These are phyloP conservation scores for Pharus latifolius DNA, from an alignment of 176 grass and related monocot genomes.

Conservation along the genomic window DNA sequence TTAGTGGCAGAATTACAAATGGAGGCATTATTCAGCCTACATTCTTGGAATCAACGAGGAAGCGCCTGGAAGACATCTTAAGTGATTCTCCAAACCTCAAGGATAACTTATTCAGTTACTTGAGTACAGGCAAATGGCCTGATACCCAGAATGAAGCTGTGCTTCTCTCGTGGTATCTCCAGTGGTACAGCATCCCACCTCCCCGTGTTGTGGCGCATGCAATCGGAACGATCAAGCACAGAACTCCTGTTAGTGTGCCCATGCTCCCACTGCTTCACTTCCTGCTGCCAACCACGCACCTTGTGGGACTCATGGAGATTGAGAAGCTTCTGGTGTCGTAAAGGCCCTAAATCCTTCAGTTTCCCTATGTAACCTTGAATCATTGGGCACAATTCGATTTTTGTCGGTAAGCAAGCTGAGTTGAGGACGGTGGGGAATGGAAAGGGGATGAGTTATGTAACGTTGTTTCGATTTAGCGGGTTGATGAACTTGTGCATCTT, in stretches of 20 bases:
- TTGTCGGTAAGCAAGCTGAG: too few species aligned
- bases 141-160: constrained; percentile 30
- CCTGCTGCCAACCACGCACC: constrained; percentile 53
- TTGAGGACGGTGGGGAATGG: too few species aligned
- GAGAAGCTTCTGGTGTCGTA: constrained; percentile 41
- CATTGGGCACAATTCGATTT: too few species aligned
- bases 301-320: constrained; percentile 60
- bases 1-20: constrained; percentile 52
- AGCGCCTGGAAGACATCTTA: constrained; percentile 55
- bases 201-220: constrained; percentile 45
- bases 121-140: constrained; percentile 60
- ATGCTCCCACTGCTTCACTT: constrained; percentile 66
- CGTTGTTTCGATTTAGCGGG: neutral
- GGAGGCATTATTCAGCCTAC: constrained; percentile 62
- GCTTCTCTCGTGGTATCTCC: constrained; percentile 80
- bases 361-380: too few species aligned
- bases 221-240: constrained; percentile 35
- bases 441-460: neutral
- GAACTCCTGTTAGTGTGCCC: constrained; percentile 4
- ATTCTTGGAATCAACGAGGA: constrained; percentile 77
- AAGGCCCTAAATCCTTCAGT: neutral
- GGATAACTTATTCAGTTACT: constrained; percentile 41
- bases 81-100: constrained; percentile 20
- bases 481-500: neutral
- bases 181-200: constrained; percentile 80